Base-by-base conservation (phyloP, 2,329 filamentous ascomycete species). In the Scytalidium sp. region DNA sequence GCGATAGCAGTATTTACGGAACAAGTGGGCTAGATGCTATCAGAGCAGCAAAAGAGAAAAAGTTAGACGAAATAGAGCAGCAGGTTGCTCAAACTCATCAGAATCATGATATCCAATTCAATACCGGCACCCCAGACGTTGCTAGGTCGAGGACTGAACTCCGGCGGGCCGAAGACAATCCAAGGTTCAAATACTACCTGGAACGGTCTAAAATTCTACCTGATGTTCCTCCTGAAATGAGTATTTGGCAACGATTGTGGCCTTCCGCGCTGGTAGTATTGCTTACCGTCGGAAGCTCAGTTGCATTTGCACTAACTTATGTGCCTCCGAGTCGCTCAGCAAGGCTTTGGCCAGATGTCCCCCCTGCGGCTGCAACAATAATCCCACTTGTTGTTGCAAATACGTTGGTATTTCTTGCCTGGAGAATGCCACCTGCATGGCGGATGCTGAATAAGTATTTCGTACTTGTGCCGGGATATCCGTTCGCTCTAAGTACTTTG, bases 401-500 rank as follows among this genome's bases (percentile, higher is more conserved):
- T 64, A 50, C 76, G 6, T 55, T 74, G 36, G 70, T 85, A 10
- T 84, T 76, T 56, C 50, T 75, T 20, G 68, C 75, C 22, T 90
- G 87, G 84, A 78, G 77, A 56, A 56, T 83, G 10, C 85, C 87
- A 43, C 80, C 81, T 1, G 59, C 83, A 23, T 93, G 86, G 84
- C 67, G 70, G 11, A 46, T 82, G 15, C 68, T 90, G 57, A 92
- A 90, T 68, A 80, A 75, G 54, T 86, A 86, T 70, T 83, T 89
- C 68, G 71, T 87, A 39, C 66, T 85, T 29, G 72, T 84, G 8
- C 76, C 85, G 6, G 85, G 81, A 6, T 83, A 83, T 46, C 86
- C 88, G 8, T 77, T 77, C 54, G 77, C 86, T 3, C 50, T 81
- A 19, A 78, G 79, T 54, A 66, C 88, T 53, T 60, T 93, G 22